A percentile compares a stretch with the other conserved stretches of the same genome.
These are phyloP conservation scores for Blastomyces gilchristii DNA, from an alignment of 2,329 filamentous ascomycete genomes.

Conservation along the genomic window DNA sequence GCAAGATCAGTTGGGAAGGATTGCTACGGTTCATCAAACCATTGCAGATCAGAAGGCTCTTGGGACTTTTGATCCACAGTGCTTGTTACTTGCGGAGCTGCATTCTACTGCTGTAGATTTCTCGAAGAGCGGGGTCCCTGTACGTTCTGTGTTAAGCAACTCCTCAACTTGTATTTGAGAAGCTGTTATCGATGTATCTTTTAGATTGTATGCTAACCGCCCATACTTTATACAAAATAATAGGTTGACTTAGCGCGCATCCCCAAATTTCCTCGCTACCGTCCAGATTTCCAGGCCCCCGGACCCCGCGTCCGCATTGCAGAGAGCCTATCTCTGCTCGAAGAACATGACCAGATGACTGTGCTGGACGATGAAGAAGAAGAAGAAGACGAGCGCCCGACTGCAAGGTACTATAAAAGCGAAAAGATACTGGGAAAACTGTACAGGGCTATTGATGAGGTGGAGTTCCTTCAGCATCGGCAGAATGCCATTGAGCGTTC, in stretches of 20 bases:
- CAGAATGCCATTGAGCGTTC: constrained; percentile 21
- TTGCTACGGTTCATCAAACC: constrained; percentile 54
- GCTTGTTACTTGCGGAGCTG: constrained; percentile 48
- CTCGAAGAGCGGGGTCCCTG: constrained; percentile 59
- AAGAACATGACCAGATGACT: constrained; percentile 39
- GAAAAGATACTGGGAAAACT: constrained; percentile 58
- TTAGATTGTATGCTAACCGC: constrained; percentile 29
- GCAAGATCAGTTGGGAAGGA: constrained; percentile 54
- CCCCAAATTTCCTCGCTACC: constrained; percentile 17
- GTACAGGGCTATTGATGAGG: constrained; percentile 64
- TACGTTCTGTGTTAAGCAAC: constrained; percentile 17
- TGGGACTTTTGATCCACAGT: constrained; percentile 47
- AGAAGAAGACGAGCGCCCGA: constrained; percentile 38
- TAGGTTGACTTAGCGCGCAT: constrained; percentile 15
- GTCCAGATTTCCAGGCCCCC: constrained; percentile 47
- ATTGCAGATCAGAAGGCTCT: constrained; percentile 47
- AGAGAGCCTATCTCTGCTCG: constrained; percentile 25
- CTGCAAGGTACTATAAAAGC: constrained; percentile 54
- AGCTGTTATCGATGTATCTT: constrained; percentile 34
- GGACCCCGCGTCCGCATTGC: constrained; percentile 37
- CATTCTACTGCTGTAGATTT: constrained; percentile 66
- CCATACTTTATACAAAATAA: neutral
- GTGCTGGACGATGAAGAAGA: constrained; percentile 40
- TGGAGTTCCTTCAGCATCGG: constrained; percentile 51
- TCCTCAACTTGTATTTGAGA: constrained; percentile 6